A percentile compares a stretch with the other conserved stretches of the same genome.
These are phyloP conservation scores for Amanita pseudoporphyria DNA, from an alignment of 768 basidiomycete species.

Conservation along the genomic window DNA sequence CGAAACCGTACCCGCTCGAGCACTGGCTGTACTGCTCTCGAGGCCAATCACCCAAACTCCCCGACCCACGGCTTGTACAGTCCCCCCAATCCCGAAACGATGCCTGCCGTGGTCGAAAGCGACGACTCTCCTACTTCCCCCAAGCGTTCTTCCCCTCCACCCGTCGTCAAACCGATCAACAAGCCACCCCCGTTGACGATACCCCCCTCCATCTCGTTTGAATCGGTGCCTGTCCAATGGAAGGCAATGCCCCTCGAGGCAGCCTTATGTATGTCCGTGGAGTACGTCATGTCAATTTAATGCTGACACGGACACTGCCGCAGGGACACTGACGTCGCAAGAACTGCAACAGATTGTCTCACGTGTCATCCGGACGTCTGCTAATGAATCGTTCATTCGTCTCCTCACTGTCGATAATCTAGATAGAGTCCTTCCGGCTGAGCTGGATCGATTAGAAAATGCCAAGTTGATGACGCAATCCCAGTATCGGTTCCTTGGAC, in stretches of 20 bases:
- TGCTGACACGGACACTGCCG: slow-evolving; percentile 6
- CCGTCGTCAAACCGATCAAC: not conserved
- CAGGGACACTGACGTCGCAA: slow-evolving; percentile 50
- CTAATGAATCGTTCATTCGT: slow-evolving; percentile 61
- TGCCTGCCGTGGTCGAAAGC: not conserved
- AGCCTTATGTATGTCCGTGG: slow-evolving; percentile 37
- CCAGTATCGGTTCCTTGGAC: slow-evolving; percentile 58
- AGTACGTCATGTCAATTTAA: not conserved
- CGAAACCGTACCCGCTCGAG: not conserved
- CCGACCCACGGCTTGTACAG: too few relatives aligned
- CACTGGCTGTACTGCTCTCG: too few relatives aligned
- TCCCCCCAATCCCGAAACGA: not conserved
- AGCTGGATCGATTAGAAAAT: slow-evolving; percentile 45
- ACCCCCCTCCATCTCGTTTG: slow-evolving; percentile 48
- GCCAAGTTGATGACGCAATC: slow-evolving; percentile 48
- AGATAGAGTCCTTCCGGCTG: slow-evolving; percentile 47
- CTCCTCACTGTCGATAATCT: slow-evolving; percentile 54
- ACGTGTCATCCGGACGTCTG: slow-evolving; percentile 58
- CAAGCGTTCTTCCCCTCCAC: not conserved
- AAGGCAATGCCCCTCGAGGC: slow-evolving; percentile 63
- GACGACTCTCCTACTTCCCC: not conserved
- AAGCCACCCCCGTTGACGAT: slow-evolving; percentile 9
- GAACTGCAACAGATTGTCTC: slow-evolving; percentile 67
- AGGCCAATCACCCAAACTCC: not conserved
- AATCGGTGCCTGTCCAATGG: slow-evolving; percentile 47